Percentiles rank a stretch among this genome's conserved stretches.
phyloP scores from a whole-genome alignment of 2,329 filamentous ascomycete genomes.

The Calonectria hawksworthii region DNA sequence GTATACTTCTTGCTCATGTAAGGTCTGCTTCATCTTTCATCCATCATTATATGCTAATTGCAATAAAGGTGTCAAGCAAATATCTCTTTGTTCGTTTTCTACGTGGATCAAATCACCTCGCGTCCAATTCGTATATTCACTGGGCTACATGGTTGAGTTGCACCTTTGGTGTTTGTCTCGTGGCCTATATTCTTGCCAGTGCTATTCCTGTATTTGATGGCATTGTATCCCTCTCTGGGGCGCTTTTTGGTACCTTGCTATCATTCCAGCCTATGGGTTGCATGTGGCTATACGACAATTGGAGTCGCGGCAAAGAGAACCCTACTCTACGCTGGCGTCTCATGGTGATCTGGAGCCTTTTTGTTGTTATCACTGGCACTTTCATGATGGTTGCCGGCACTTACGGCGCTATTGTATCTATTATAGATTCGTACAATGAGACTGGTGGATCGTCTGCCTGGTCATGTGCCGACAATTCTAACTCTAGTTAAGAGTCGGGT shows the following conservation, averaged over 20 bases:
- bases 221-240: slow-evolving; percentile 42
- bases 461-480: slow-evolving; percentile 57
- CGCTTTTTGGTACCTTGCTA: slow-evolving; percentile 43
- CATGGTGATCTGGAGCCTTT: too few relatives aligned
- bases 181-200: slow-evolving; percentile 41
- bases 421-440: slow-evolving; percentile 46
- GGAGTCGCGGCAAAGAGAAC: slow-evolving; percentile 9
- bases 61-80: neutral
- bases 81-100: slow-evolving; percentile 6
- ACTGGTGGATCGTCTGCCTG: slow-evolving; percentile 53
- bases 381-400: too few relatives aligned
- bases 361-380: too few relatives aligned
- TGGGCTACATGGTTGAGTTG: slow-evolving; percentile 24
- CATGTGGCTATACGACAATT: slow-evolving; percentile 43
- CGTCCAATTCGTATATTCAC: neutral
- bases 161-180: slow-evolving; percentile 29
- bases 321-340: too few relatives aligned
- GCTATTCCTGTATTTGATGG: slow-evolving; percentile 29
- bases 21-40: neutral
- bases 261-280: slow-evolving; percentile 41
- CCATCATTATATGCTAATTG: neutral
- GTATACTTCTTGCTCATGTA: slow-evolving; percentile 44
- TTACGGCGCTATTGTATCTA: too few relatives aligned
- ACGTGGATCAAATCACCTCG: neutral
- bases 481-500: too few relatives aligned